Base-by-base conservation (phyloP, 805 yeast species). In the Saturnispora serradocipensis region DNA sequence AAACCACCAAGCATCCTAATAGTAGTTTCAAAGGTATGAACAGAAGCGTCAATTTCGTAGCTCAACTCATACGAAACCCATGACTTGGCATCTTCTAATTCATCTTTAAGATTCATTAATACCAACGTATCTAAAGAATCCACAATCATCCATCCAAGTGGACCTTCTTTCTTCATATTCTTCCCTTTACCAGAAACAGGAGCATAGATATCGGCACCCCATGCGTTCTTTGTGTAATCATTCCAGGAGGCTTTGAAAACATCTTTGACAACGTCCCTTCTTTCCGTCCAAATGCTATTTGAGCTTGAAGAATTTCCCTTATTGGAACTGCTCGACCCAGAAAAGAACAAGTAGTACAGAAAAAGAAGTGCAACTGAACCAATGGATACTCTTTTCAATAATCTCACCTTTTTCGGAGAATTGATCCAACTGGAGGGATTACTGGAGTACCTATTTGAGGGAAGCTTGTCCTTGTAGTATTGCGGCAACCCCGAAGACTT, bases 1-100 rank as follows among this genome's bases (percentile, higher is more conserved):
- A 90, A 72, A 0, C 97, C 97, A 43, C 97, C 97, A 25, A 90
- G 70, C 95, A 90, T 88, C 63, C 97, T 75, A 56, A 88, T 89
- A 5, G 97, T 88, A n/a, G 97, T 88, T 64, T 89, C 97, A 67
- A 90, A 90, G 5, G 88, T 82, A 62, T 84, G 88, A 42, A 88
- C 93, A 35, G 77, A 77, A 54, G 82, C 78, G 63, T 88, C 86
- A 58, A 86, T 78, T 58, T 81, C 79, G 63, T 87, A 89, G 49
- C 73, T 74, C 56, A 90, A 72, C 48, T 80, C 88, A 51, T 81
- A 69, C 46, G 76, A 73, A 46, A 90, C 84, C 96, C 96, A 90
- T 5, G 77, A 63, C 54, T 80, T 76, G 5, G 95, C 90, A 28
- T 77, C 73, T 36, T 65, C 67, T 32, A 85, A 70, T 60, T 86